Base-by-base conservation (phyloP, 1,284 basidiomycete genomes). In the Trametes hirsuta region DNA sequence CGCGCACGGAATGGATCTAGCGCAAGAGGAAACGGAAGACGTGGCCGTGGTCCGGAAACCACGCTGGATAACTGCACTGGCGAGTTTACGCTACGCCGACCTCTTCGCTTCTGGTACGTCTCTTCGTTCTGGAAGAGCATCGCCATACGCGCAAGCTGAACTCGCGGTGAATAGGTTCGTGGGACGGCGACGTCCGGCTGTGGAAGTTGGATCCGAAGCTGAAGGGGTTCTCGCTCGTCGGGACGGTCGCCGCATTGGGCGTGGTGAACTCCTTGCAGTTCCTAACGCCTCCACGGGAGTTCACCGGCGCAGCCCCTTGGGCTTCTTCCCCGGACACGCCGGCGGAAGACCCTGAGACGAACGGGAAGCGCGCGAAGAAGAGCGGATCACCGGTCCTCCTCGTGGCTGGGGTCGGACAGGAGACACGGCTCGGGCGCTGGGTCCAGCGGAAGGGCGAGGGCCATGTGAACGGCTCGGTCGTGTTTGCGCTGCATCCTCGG, bases 201-300 rank as follows among this genome's bases (percentile, higher is more conserved):
- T 99, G 97, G 97, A 90, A 90, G 68, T 77, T 99, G 36, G 88
- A 94, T 62, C 67, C 82, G 1, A 87, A 85, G 59, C 76, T 96
- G 12, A 90, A 86, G 70, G 88, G 88, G 0, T 97, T 98, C 75
- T 75, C 82, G 6, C 82, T 83, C 1, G 71, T 91, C 18, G 87
- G 84, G 6, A 83, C 80, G 1, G 75, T 97, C 15, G 75, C 85
- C 0, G 87, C 84, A 0, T 79, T 79, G 0, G 97, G 97, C 0
- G 86, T 97, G 52, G 80, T 98, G 69, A 99, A 99, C 76, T 93
- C 93, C 6, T 77, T 99, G 0, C 94, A 97, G 72, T 75, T 98
- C 47, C 65, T 96, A 37, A 76, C 84, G 1, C 81, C 88, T 4
- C 84, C 88, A 4, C 78, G 79, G 60, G 78, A 79, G 10, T 82